These are phyloP conservation scores for Boletus fagicola DNA, from an alignment of 768 basidiomycete genomes.

Conservation along the genomic window DNA sequence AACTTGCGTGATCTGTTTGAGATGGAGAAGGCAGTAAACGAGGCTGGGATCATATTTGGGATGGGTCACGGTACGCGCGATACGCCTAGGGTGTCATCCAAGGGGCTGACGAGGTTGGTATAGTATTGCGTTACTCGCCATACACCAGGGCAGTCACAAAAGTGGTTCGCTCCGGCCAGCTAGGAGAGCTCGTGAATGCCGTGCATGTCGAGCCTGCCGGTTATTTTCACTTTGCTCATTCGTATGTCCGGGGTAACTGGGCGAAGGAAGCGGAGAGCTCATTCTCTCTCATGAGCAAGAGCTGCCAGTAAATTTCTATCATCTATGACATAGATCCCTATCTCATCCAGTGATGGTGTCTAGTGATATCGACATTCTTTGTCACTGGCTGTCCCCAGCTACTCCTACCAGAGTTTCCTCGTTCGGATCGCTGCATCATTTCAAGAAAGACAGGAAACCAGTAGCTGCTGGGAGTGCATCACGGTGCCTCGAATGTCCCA, in stretches of 20 bases:
- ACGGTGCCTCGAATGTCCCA: conserved; percentile 75
- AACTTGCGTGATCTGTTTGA: conserved; percentile 65
- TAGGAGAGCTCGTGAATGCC: conserved; percentile 79
- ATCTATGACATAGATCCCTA: neutral
- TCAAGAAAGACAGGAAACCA: conserved; percentile 73
- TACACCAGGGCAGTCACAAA: conserved; percentile 71
- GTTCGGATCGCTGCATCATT: conserved; percentile 84
- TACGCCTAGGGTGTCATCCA: neutral
- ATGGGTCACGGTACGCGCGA: conserved; percentile 72
- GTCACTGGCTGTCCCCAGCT: conserved; percentile 70
- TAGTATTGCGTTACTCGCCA: conserved; percentile 86
- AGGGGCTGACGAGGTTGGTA: neutral
- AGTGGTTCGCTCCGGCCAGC: conserved; percentile 62
- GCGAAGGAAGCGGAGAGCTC: conserved; percentile 61
- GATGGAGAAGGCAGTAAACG: conserved; percentile 71
- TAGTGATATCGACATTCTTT: conserved; percentile 84
- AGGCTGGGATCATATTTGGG: conserved; percentile 74
- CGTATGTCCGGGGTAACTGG: conserved; percentile 87
- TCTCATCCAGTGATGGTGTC: conserved; percentile 1
- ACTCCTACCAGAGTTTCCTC: conserved; percentile 71
- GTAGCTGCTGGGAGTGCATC: conserved; percentile 59
- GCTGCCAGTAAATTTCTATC: conserved; percentile 68
- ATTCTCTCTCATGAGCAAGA: conserved; percentile 86
- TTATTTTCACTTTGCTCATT: conserved; percentile 87
- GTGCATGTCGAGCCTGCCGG: conserved; percentile 87